phyloP scores from a whole-genome alignment of 352 stramenopile species.

The Phytopythium kandeliae region DNA sequence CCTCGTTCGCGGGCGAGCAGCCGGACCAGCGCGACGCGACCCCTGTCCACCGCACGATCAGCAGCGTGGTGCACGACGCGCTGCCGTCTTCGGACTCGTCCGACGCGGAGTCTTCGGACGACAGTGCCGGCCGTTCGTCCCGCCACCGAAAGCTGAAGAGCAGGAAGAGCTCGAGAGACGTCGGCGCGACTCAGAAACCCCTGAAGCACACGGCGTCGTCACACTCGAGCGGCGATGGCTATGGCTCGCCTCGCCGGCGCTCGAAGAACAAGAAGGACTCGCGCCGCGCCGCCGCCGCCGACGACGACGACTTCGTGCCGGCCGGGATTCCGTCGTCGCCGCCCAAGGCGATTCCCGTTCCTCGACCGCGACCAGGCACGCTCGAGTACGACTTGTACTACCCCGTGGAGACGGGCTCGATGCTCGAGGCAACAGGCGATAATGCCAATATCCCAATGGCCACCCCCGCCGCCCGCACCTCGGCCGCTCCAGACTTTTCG shows the following conservation, averaged over 20 bases:
- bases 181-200: too few species aligned
- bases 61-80: conserved; percentile 25
- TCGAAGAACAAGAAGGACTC: background rate
- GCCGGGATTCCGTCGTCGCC: background rate
- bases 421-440: background rate
- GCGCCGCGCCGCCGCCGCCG: background rate
- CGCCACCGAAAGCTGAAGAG: conserved; percentile 20
- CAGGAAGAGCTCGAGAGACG: conserved; percentile 9
- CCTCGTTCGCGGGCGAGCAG: background rate
- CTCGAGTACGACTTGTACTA: conserved; percentile 9
- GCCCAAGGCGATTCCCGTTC: background rate
- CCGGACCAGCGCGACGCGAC: background rate
- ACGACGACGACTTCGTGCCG: background rate
- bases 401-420: background rate
- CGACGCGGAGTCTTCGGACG: conserved; percentile 11
- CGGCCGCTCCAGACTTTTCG: background rate
- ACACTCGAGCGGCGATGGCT: background rate
- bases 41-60: conserved; percentile 10
- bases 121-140: conserved; percentile 4
- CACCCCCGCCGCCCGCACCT: background rate
- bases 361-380: conserved; percentile 1
- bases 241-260: background rate
- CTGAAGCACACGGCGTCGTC: background rate
- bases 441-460: background rate
- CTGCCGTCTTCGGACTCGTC: conserved; percentile 32